Evolutionary conservation across 1,284 basidiomycete species (phyloP).

Genomic region (Cryptococcus depauperatus): DNA sequence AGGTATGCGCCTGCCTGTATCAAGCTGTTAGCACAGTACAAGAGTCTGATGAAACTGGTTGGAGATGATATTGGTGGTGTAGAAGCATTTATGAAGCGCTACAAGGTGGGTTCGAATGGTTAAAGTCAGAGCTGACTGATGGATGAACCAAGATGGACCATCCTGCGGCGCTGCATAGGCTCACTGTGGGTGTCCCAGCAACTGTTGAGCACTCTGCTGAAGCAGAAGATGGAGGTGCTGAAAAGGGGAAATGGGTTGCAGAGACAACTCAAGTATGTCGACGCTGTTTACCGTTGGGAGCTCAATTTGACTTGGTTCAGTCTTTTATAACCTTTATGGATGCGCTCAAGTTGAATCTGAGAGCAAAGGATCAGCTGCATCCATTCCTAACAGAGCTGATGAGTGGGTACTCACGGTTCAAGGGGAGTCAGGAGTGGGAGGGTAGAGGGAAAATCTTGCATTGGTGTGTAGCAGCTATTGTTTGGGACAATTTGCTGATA

Average conservation of each 20-base stretch:
- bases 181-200: constrained; percentile 89
- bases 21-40: constrained; percentile 85
- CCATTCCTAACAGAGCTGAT: constrained; percentile 91
- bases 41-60: constrained; percentile 90
- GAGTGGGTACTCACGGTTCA: constrained; percentile 83
- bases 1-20: constrained; percentile 96
- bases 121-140: background rate
- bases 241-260: constrained; percentile 95
- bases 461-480: constrained; percentile 56
- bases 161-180: constrained; percentile 80
- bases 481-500: no score
- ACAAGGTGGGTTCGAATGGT: constrained; percentile 55
- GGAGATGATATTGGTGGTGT: constrained; percentile 72
- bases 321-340: constrained; percentile 99
- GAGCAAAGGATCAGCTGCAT: constrained; percentile 94
- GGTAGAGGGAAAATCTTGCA: constrained; percentile 85
- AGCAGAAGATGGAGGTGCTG: constrained; percentile 59
- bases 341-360: constrained; percentile 80
- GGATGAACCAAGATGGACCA: constrained; percentile 68
- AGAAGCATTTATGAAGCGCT: constrained; percentile 85
- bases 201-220: constrained; percentile 82
- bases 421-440: constrained; percentile 88
- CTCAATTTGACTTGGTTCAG: constrained; percentile 44
- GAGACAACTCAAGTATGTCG: constrained; percentile 82
- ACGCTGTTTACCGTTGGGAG: background rate